phyloP scores from a whole-genome alignment of 2,329 filamentous ascomycete species.

The Neobulgaria alba region DNA sequence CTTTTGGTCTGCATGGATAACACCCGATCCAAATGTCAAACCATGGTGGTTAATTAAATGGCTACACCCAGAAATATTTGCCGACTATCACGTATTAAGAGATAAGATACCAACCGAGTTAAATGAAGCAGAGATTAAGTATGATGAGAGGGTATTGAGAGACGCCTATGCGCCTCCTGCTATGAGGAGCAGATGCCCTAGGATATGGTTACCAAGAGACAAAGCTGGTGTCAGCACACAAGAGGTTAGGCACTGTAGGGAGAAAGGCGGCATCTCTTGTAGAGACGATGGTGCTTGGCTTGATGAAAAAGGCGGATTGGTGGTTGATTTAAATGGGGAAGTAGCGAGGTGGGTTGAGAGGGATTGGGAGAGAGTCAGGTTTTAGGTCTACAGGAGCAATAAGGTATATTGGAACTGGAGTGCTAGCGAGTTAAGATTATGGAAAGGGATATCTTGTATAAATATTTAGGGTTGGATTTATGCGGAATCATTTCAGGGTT shows the following conservation, averaged over 20 bases:
- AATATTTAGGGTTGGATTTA: too few relatives aligned
- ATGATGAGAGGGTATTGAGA: constrained; percentile 34
- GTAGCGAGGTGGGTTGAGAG: constrained; percentile 9
- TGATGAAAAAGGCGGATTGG: constrained; percentile 31
- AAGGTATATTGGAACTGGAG: too few relatives aligned
- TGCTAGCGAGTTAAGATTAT: too few relatives aligned
- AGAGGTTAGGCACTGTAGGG: constrained; percentile 42
- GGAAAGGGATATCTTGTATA: too few relatives aligned
- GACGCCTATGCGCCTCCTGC: constrained; percentile 51
- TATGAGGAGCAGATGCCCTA: constrained; percentile 44
- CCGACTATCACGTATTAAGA: constrained; percentile 45
- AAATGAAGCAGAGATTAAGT: constrained; percentile 37
- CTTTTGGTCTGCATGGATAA: constrained; percentile 23
- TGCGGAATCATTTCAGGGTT: too few relatives aligned
- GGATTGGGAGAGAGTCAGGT: constrained; percentile 15
- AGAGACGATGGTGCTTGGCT: constrained; percentile 51
- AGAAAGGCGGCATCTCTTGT: constrained; percentile 42
- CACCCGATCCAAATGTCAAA: constrained; percentile 30
- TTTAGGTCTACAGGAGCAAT: too few relatives aligned
- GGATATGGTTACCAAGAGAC: constrained; percentile 54
- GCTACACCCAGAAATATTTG: constrained; percentile 50
- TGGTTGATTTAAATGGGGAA: constrained; percentile 16
- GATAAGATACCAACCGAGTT: constrained; percentile 38
- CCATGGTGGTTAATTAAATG: constrained; percentile 40
- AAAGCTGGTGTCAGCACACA: constrained; percentile 45